These are phyloP conservation scores for Phytophthora quininea DNA, from an alignment of 352 stramenopile species.

Conservation along the genomic window DNA sequence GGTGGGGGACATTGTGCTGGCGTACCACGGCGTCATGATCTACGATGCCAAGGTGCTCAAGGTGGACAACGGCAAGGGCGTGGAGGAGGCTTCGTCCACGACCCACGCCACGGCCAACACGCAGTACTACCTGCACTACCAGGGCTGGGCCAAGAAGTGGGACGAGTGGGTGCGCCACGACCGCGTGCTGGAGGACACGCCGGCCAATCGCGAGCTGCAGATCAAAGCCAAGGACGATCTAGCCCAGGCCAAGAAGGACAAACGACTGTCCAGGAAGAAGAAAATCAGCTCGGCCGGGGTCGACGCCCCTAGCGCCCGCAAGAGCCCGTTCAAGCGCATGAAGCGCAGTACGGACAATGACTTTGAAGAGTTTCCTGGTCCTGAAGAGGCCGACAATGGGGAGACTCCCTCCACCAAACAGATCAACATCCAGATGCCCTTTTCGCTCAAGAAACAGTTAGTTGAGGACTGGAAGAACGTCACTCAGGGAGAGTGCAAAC, in stretches of 20 bases:
- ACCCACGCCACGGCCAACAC: slow-evolving; percentile 30
- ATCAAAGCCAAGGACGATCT: slow-evolving; percentile 51
- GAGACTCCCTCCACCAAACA: slow-evolving; percentile 35
- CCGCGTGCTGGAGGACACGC: slow-evolving; percentile 76
- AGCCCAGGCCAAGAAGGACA: slow-evolving; percentile 71
- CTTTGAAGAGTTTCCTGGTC: slow-evolving; percentile 59
- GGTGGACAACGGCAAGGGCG: slow-evolving; percentile 74
- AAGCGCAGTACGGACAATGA: slow-evolving; percentile 70
- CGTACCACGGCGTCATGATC: slow-evolving; percentile 84
- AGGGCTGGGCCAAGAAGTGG: slow-evolving; percentile 92
- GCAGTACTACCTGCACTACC: slow-evolving; percentile 92
- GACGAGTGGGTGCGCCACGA: slow-evolving; percentile 88
- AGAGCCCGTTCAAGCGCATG: slow-evolving; percentile 82
- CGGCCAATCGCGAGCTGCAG: slow-evolving; percentile 61
- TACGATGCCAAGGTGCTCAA: slow-evolving; percentile 88
- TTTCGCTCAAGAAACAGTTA: slow-evolving; percentile 92
- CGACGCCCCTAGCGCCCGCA: slow-evolving; percentile 49
- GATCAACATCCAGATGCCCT: slow-evolving; percentile 85
- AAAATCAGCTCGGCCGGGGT: slow-evolving; percentile 71
- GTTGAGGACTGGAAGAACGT: slow-evolving; percentile 92
- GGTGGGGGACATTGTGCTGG: slow-evolving; percentile 75
- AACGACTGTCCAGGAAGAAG: slow-evolving; percentile 53
- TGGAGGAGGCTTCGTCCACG: slow-evolving; percentile 33
- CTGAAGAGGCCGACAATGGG: slow-evolving; percentile 3
- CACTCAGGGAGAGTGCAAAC: slow-evolving; percentile 75